Evolutionary conservation across 192 early-diverging fungal genomes (phyloP), one percentile per base, ranked within the genome.

Genomic region (Backusella tarrabulga): DNA sequence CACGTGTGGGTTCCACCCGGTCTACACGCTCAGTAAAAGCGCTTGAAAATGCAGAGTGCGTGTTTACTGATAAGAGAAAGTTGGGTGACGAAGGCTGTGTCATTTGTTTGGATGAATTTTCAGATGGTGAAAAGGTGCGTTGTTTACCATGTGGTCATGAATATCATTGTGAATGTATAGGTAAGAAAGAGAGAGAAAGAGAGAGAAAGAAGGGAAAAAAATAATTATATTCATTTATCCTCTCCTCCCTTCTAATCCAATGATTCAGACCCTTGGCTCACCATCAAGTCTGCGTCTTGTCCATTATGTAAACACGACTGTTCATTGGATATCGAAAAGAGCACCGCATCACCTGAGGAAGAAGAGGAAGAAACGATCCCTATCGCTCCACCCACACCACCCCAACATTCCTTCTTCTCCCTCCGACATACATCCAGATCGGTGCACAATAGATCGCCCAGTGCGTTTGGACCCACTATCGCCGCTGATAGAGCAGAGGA

Each of bases 161-260:
- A 34, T 90, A 87, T 74, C 89, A 90, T 50, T 84, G 84, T 75
- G 88, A 90, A 77, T 90, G 88, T 73, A 88, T 90, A 34, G 88
- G 86, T 89, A 83, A 9, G 38, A 40, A 2, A 32, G 32, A 32
- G 32, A 32, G 32, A 32, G 29, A 32, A 32, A 32, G 32, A 32
- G 29, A 32, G 2, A 9, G 38, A 40, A 2, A 32, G 32, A 32
- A n/a, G 32, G 3, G 32, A 32, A 1, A 32, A 32, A n/a, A 32
- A 32, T 32, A 32, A 32, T 32, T 32, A 32, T 32, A 32, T 32
- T 32, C 29, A 32, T 32, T 32, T 32, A 32, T 32, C 29, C 29
- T 14, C n/a, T 17, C n/a, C n/a, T n/a, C n/a, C n/a, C n/a, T n/a
- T n/a, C 36, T 15, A 36, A 35, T 14, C 17, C 6, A 19, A n/a